Evolutionary conservation across 1,284 basidiomycete species (phyloP).

Genomic region (Somion occarium): DNA sequence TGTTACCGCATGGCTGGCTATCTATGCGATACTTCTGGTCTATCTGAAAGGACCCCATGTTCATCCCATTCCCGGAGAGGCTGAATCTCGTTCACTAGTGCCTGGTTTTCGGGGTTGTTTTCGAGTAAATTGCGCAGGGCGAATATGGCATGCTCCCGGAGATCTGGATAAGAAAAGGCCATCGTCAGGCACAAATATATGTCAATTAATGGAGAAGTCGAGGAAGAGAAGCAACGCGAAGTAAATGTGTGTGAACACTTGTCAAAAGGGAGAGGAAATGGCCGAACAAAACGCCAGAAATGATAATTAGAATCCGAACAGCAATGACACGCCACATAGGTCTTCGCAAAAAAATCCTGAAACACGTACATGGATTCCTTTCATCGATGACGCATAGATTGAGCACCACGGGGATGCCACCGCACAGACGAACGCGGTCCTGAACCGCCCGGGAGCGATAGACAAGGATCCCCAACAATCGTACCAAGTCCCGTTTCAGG

Average conservation of each 20-base stretch:
- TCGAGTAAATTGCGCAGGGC: constrained; percentile 75
- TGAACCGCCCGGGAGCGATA: constrained; percentile 62
- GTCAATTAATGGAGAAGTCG: constrained; percentile 1
- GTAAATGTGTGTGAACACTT: background rate
- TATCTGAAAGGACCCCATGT: constrained; percentile 30
- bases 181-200: constrained; percentile 6
- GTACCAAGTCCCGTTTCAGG: constrained; percentile 80
- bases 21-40: too few species aligned
- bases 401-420: constrained; percentile 78
- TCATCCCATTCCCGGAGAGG: constrained; percentile 57
- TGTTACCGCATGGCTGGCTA: too few species aligned
- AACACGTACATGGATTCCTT: constrained; percentile 79
- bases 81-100: constrained; percentile 67
- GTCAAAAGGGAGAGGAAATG: background rate
- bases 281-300: background rate
- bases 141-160: constrained; percentile 88
- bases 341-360: background rate
- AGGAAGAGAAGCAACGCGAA: background rate
- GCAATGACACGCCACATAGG: too few species aligned
- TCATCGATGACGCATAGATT: constrained; percentile 87
- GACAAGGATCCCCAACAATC: constrained; percentile 71
- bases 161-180: constrained; percentile 42
- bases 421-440: constrained; percentile 63
- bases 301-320: background rate
- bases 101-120: constrained; percentile 76